Conservation (phyloP, 257 asterid species). For the Echites panduratus region DNA sequence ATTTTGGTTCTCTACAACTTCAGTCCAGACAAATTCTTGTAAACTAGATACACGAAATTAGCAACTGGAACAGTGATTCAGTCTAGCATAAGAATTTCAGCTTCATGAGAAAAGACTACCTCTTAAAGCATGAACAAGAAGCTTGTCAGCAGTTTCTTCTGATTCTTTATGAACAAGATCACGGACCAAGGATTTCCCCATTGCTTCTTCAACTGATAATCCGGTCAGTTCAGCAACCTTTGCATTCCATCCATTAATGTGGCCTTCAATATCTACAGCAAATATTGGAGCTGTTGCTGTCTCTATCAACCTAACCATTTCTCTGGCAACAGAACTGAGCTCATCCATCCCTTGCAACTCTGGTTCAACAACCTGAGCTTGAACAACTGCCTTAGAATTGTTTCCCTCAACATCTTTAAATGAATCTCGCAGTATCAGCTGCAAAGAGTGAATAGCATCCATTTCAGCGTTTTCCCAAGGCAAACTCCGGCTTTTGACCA, state of each 20-base stretch:
- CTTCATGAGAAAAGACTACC: conserved; percentile 36
- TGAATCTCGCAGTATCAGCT: conserved; percentile 73
- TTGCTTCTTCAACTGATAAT: conserved; percentile 46
- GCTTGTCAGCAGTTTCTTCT: conserved; percentile 47
- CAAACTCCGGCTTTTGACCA: conserved; percentile 74
- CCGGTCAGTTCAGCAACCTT: conserved; percentile 55
- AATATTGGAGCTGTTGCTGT: conserved; percentile 74
- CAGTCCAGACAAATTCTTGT: neutral
- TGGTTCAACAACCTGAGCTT: conserved; percentile 30
- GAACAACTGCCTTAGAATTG: conserved; percentile 52
- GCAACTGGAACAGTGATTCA: neutral
- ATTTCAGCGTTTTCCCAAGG: conserved; percentile 96
- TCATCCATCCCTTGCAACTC: conserved; percentile 51
- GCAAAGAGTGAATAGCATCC: conserved; percentile 90
- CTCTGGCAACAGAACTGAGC: conserved; percentile 61
- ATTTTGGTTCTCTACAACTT: neutral
- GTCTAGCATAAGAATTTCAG: neutral
- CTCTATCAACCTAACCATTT: conserved; percentile 63
- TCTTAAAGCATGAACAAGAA: conserved; percentile 54
- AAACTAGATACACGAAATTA: neutral
- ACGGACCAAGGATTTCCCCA: conserved; percentile 57
- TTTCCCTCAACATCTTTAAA: conserved; percentile 44
- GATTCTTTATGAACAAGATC: conserved; percentile 65
- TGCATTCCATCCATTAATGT: conserved; percentile 60
- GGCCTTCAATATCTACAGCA: conserved; percentile 50